These are phyloP conservation scores for Dendrobium nobile DNA, from an alignment of 106 monocot genomes.

Conservation along the genomic window DNA sequence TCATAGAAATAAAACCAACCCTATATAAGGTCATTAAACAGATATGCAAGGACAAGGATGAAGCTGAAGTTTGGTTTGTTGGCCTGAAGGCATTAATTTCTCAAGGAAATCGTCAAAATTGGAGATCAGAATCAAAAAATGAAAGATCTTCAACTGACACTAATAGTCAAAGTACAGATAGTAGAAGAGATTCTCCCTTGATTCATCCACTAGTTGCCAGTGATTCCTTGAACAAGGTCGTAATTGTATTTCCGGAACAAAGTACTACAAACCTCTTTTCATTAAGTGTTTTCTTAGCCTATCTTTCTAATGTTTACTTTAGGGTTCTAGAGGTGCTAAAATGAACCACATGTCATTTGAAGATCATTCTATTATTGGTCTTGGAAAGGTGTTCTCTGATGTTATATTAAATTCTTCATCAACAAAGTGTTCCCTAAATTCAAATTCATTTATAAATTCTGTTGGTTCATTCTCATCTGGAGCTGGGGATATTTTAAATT, in stretches of 20 bases:
- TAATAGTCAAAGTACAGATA: conserved; percentile 14
- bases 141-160: conserved; percentile 28
- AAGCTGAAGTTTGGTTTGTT: conserved; percentile 10
- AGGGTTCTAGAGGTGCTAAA: conserved; percentile 23
- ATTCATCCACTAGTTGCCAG: conserved; percentile 9
- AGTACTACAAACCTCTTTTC: not conserved
- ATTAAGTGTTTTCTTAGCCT: not conserved
- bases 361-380: conserved; percentile 14
- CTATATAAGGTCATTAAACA: conserved; percentile 4
- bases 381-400: conserved; percentile 34
- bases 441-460: not conserved
- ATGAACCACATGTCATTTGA: conserved; percentile 18
- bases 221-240: conserved; percentile 21
- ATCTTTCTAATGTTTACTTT: not conserved
- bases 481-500: too few relatives aligned
- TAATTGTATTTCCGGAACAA: not conserved
- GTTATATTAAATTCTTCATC: conserved; percentile 29
- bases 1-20: too few relatives aligned
- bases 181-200: conserved; percentile 12
- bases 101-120: conserved; percentile 18
- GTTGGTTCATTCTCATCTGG: too few relatives aligned
- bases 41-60: conserved; percentile 63
- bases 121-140: conserved; percentile 24
- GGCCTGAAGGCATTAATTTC: conserved; percentile 41
- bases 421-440: conserved; percentile 9